Evolutionary conservation across 805 yeast species (phyloP).

Genomic region (Wickerhamomyces canadensis): DNA sequence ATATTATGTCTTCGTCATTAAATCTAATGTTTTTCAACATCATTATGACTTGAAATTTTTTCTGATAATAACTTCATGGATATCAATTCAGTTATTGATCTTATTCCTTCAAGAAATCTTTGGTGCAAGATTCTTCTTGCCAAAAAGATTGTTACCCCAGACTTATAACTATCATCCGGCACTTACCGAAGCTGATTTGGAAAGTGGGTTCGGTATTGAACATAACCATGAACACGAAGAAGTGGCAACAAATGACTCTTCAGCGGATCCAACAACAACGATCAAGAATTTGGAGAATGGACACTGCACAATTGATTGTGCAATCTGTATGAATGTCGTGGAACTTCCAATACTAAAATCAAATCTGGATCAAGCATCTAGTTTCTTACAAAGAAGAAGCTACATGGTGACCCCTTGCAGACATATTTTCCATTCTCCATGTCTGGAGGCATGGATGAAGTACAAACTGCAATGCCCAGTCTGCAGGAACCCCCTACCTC

Average conservation of each 20-base stretch:
- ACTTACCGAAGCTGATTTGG: constrained; percentile 53
- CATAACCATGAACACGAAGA: constrained; percentile 31
- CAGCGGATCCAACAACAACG: constrained; percentile 20
- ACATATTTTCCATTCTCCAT: constrained; percentile 85
- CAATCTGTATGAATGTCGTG: constrained; percentile 85
- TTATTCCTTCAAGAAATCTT: constrained; percentile 58
- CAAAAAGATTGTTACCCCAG: constrained; percentile 67
- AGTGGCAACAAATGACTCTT: constrained; percentile 18
- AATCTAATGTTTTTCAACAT: constrained; percentile 64
- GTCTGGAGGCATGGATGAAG: constrained; percentile 91
- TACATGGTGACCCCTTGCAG: constrained; percentile 89
- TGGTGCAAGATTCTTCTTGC: constrained; percentile 83
- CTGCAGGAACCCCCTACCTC: constrained; percentile 82
- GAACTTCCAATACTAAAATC: constrained; percentile 43
- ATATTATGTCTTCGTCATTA: constrained; percentile 48
- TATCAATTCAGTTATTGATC: constrained; percentile 50
- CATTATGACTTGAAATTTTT: constrained; percentile 53
- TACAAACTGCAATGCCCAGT: constrained; percentile 92
- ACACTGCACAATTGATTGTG: constrained; percentile 65
- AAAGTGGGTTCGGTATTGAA: constrained; percentile 54
- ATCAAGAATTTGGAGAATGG: constrained; percentile 29
- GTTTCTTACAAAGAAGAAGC: constrained; percentile 28
- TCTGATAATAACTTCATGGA: constrained; percentile 45
- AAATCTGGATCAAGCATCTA: constrained; percentile 19
- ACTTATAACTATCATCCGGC: constrained; percentile 81